Base-by-base conservation (phyloP, 352 stramenopile species). In the Phytophthora sojae region DNA sequence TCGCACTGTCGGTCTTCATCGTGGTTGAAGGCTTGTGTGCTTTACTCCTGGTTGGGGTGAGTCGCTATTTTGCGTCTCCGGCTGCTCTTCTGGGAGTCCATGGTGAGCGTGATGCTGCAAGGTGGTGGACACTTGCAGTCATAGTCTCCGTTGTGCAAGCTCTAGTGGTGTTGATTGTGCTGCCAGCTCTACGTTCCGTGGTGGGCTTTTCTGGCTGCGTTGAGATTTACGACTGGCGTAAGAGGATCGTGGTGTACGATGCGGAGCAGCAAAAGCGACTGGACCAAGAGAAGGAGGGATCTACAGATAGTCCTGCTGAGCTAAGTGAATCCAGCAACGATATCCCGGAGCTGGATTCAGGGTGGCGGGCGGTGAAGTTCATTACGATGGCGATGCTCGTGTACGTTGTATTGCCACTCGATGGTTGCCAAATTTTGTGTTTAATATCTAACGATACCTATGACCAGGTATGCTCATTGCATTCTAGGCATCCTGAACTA, bases 401-500 rank as follows among this genome's bases (percentile, higher is more conserved):
- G 68, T 91, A 85, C 57, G 80, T 78, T 2, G 6, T 45, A 14
- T 37, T 21, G 17, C 8, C 9, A 64, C 15, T 44, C 17, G 50
- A 8, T 50, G 63, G 4, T 17, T 9, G 17, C n/a, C 9, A 14
- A 25, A 7, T 5, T 29, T 9, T 64, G 53, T 11, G 30, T 23
- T 21, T 15, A 57, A 9, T 35, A 35, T n/a, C 57, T 75, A 55
- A 72, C 21, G 14, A 45, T 51, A 21, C 39, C 4, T 55, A 39
- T 57, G 54, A 54, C 23, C 57, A 93, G 86, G 12, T 89, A 81
- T 59, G 67, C 81, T 8, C 88, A 94, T 75, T 91, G 84, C 55
- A 80, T 93, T 56, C 58, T 96, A 49, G 86, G 85, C 3, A 89
- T 96, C 23, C 67, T 94, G 37, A 96, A 96, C 67, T 96, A 94